These are phyloP conservation scores for Russula brevipes DNA, from an alignment of 768 basidiomycete species.

Conservation along the genomic window DNA sequence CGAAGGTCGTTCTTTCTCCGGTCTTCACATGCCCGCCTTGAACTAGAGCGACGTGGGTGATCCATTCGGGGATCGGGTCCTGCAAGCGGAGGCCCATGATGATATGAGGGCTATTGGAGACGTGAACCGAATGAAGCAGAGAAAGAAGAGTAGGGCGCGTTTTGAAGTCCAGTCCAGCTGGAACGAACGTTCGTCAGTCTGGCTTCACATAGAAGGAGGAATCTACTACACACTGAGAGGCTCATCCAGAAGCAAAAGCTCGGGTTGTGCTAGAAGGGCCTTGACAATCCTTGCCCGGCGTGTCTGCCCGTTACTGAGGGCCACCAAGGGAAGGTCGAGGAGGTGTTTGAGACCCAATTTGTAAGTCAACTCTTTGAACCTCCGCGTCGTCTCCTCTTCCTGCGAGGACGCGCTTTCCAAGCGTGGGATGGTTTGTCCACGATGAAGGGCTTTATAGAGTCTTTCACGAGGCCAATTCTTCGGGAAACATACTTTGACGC, in stretches of 20 bases:
- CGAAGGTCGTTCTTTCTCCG: slow-evolving; percentile 45
- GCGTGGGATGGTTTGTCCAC: slow-evolving; percentile 5
- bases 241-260: slow-evolving; percentile 84
- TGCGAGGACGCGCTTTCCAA: slow-evolving; percentile 22
- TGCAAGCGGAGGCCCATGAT: slow-evolving; percentile 65
- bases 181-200: not conserved
- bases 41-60: slow-evolving; percentile 61
- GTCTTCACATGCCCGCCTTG: slow-evolving; percentile 43
- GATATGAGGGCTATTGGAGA: slow-evolving; percentile 47
- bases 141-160: slow-evolving; percentile 52
- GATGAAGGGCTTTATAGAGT: slow-evolving; percentile 12
- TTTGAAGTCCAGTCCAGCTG: slow-evolving; percentile 72
- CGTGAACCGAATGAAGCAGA: slow-evolving; percentile 53
- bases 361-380: slow-evolving; percentile 49
- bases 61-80: slow-evolving; percentile 67
- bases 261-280: slow-evolving; percentile 64
- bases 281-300: slow-evolving; percentile 77
- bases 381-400: slow-evolving; percentile 28
- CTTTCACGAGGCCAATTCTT: slow-evolving; percentile 23
- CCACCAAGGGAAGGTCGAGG: slow-evolving; percentile 79
- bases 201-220: not conserved
- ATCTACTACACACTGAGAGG: slow-evolving; percentile 60
- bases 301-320: slow-evolving; percentile 90
- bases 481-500: slow-evolving; percentile 52
- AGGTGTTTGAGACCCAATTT: slow-evolving; percentile 54